Evolutionary conservation across 495 filamentous ascomycete species (phyloP), one percentile per base, ranked within the genome.

Genomic region (Glutinoglossum americanum): DNA sequence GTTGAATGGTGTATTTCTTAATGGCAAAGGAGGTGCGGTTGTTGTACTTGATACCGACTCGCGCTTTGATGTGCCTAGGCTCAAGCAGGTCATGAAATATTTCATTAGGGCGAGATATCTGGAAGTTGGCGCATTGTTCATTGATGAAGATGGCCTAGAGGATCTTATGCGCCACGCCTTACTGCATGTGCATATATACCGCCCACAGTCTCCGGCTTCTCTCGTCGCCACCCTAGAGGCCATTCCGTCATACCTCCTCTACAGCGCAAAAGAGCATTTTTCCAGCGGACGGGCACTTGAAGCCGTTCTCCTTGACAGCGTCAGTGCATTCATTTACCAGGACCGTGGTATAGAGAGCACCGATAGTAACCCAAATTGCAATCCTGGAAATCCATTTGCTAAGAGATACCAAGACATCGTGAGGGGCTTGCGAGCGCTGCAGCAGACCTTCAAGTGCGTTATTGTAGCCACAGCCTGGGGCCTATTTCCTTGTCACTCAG

Each of bases 1-100:
- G 65, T 62, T n/a, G 55, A 60, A 67, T 2, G 66, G 62, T 15
- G 55, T 67, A 23, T 23, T 56, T 4, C 54, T 75, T 3, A 58
- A 63, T 35, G 80, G 79, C n/a, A 72, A 76, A 30, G 65, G 69
- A 26, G 75, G 77, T 19, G 74, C 84, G 1, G 74, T 89, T 1
- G 73, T 83, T 3, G 69, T 89, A 30, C 63, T 94, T 26, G 89
- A 94, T 62, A 72, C 80, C 0, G 81, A 86, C 47, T 73, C 74
- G 44, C 75, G 75, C 0, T 88, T 94, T 60, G 77, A 81, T 32
- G 71, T 79, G 11, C 65, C 74, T 15, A 74, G 80, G 11, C 72
- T 92, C 0, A 69, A 63, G 0, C 58, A 65, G 11, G 65, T 80
- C 21, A 63, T 70, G 59, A 33, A 58, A 11, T 35, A 59, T 39